phyloP scores from a whole-genome alignment of 2,329 filamentous ascomycete genomes.

The Ceratocystis ficicola region DNA sequence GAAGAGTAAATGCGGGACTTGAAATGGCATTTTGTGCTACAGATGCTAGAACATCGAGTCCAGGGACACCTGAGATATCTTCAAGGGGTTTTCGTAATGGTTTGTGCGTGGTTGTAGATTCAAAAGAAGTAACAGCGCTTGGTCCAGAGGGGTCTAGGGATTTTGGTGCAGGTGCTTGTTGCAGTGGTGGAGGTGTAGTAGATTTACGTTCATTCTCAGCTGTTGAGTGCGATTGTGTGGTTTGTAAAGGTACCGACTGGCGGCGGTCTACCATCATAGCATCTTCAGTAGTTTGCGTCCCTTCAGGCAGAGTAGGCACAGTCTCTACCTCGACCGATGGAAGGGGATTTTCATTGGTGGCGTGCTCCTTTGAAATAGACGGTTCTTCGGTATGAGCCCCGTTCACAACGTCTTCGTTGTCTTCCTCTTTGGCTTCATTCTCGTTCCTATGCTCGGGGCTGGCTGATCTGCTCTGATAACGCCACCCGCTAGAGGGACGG shows the following conservation, averaged over 20 bases:
- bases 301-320: background rate
- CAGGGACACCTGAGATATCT: background rate
- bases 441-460: constrained; percentile 45
- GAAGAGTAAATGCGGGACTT: background rate
- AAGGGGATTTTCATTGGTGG: background rate
- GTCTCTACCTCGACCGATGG: background rate
- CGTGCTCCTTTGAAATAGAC: background rate
- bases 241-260: background rate
- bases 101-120: background rate
- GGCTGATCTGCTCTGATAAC: constrained; percentile 56
- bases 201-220: background rate
- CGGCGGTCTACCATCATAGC: background rate
- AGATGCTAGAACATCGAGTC: constrained; percentile 1
- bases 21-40: constrained; percentile 7
- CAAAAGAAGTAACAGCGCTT: background rate
- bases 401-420: background rate
- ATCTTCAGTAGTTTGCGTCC: background rate
- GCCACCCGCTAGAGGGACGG: constrained; percentile 58
- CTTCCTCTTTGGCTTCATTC: constrained; percentile 20
- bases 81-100: background rate
- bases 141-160: background rate
- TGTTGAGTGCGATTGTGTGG: background rate
- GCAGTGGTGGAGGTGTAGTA: background rate
- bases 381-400: background rate
- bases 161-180: background rate